Conservation (phyloP, 2,329 filamentous ascomycete species). For the Beauveria scarabaeidicola region DNA sequence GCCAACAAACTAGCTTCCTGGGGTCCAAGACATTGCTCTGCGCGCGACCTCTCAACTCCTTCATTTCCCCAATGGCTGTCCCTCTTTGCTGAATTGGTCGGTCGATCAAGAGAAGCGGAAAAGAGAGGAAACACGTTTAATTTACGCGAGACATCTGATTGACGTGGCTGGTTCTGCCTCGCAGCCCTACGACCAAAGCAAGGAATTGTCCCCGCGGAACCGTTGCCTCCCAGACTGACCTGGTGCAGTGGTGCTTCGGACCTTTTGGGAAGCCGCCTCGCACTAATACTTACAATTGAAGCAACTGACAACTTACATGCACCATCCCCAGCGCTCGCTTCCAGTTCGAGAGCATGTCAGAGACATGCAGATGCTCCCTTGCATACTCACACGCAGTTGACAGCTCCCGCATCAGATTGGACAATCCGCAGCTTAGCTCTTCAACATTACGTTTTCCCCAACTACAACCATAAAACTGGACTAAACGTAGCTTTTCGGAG, state of each 20-base stretch:
- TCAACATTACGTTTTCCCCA: not conserved
- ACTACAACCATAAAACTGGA: not conserved
- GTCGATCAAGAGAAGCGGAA: not conserved
- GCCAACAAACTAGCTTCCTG: not conserved
- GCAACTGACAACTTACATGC: too few species aligned
- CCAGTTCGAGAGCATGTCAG: not conserved
- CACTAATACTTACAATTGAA: not conserved
- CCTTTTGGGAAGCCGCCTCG: not conserved
- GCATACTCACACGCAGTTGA: not conserved
- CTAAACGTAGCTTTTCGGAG: not conserved
- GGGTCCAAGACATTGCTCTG: not conserved
- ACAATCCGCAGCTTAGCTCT: too few species aligned
- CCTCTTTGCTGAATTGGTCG: too few species aligned
- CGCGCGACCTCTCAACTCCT: not conserved
- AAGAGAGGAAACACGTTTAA: not conserved
- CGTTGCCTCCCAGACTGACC: too few species aligned
- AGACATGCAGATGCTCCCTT: constrained; percentile 1
- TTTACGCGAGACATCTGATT: not conserved
- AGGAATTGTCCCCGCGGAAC: too few species aligned
- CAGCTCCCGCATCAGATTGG: not conserved
- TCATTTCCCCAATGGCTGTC: too few species aligned
- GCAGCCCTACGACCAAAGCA: too few species aligned
- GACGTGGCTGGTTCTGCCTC: too few species aligned
- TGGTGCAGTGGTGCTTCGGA: too few species aligned
- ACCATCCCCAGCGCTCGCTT: not conserved